Evolutionary conservation across 257 asterid species (phyloP).

Genomic region (Gentiana straminea): DNA sequence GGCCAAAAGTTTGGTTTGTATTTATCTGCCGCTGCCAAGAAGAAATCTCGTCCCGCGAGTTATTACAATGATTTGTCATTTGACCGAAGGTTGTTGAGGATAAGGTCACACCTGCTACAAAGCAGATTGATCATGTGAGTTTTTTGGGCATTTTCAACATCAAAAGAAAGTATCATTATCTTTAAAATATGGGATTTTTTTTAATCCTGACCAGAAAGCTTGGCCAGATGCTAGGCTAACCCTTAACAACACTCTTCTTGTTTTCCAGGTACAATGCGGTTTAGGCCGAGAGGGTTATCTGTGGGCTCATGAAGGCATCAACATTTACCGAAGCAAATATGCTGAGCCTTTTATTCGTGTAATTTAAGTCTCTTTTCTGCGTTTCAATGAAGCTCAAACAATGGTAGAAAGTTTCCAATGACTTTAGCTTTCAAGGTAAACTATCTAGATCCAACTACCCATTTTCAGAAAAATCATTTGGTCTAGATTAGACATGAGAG

Average conservation of each 20-base stretch:
- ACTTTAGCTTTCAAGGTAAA: too few relatives aligned
- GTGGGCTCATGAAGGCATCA: slow-evolving; percentile 84
- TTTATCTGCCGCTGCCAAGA: slow-evolving; percentile 95
- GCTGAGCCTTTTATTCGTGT: slow-evolving; percentile 99
- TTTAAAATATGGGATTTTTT: too few relatives aligned
- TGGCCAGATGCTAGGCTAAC: too few relatives aligned
- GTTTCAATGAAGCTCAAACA: too few relatives aligned
- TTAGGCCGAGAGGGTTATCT: slow-evolving; percentile 83
- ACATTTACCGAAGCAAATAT: slow-evolving; percentile 68
- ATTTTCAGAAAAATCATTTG: too few relatives aligned
- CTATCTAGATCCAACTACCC: too few relatives aligned
- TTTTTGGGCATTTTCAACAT: slow-evolving; percentile 4
- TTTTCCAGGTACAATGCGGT: slow-evolving; percentile 81
- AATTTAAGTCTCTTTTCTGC: too few relatives aligned
- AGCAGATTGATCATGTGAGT: slow-evolving; percentile 96
- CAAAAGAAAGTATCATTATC: too few relatives aligned
- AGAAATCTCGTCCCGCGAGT: slow-evolving; percentile 88
- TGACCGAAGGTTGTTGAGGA: slow-evolving; percentile 74
- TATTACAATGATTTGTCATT: slow-evolving; percentile 66
- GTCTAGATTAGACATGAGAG: too few relatives aligned
- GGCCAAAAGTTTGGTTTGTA: slow-evolving; percentile 93
- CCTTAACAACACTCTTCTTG: neutral
- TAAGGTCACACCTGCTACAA: slow-evolving; percentile 87
- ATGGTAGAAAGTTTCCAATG: too few relatives aligned
- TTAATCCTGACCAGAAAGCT: too few relatives aligned